Conservation (phyloP, 2,329 filamentous ascomycete genomes). For the Clonostachys solani region DNA sequence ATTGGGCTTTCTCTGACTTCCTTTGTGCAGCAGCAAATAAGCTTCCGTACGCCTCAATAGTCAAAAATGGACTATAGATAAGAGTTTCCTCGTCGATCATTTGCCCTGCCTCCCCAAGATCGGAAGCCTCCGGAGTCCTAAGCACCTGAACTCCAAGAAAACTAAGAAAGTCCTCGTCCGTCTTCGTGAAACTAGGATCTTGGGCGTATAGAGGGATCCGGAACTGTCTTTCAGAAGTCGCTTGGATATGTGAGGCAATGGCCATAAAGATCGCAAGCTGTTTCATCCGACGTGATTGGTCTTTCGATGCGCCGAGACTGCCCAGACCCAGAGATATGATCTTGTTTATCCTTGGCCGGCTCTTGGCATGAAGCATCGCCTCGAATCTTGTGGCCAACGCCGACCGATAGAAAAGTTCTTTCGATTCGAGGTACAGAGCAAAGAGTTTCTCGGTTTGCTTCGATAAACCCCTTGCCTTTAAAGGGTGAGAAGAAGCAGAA, state of each 20-base stretch:
- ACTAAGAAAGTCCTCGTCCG: conserved; percentile 6
- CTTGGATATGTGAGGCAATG: conserved; percentile 8
- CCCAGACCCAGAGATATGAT: neutral
- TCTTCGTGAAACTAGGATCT: conserved; percentile 12
- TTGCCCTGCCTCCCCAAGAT: conserved; percentile 11
- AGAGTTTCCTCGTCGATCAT: conserved; percentile 12
- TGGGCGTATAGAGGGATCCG: conserved; percentile 8
- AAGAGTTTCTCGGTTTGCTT: neutral
- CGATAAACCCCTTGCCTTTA: neutral
- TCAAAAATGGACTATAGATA: conserved; percentile 15
- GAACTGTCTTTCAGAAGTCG: neutral
- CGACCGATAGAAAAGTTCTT: neutral
- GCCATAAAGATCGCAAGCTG: conserved; percentile 13
- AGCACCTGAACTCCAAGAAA: conserved; percentile 6
- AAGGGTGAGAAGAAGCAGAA: neutral
- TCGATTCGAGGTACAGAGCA: neutral
- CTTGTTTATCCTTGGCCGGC: neutral
- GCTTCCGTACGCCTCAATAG: neutral
- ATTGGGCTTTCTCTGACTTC: neutral
- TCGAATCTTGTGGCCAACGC: neutral
- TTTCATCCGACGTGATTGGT: conserved; percentile 13
- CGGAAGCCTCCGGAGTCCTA: conserved; percentile 8
- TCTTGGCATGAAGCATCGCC: neutral
- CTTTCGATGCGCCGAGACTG: conserved; percentile 6
- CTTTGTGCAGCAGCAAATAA: neutral